Conservation (phyloP, 768 basidiomycete species). For the Mycena maculata region DNA sequence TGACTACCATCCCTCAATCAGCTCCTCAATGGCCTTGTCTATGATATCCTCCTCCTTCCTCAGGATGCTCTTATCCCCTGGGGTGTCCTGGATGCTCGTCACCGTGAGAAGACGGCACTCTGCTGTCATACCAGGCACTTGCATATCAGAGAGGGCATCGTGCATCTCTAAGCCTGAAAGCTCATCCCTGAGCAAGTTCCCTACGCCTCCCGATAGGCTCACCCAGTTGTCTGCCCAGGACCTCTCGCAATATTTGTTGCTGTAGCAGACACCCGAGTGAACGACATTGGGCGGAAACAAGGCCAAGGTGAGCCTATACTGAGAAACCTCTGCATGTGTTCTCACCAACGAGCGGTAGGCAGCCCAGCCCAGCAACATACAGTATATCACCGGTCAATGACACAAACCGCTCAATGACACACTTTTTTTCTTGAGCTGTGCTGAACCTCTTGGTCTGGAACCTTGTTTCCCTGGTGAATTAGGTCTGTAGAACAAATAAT, state of each 20-base stretch:
- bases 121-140: not conserved
- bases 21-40: not conserved
- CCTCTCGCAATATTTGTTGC: not conserved
- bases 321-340: not conserved
- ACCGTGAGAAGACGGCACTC: not conserved
- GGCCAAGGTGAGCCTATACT: not conserved
- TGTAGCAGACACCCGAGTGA: not conserved
- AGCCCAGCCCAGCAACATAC: not conserved
- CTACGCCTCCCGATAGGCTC: not conserved
- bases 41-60: conserved; percentile 4
- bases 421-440: too few relatives aligned
- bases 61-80: not conserved
- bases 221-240: not conserved
- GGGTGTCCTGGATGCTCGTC: not conserved
- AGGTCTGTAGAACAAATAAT: too few relatives aligned
- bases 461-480: too few relatives aligned
- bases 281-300: not conserved
- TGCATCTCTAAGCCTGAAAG: not conserved
- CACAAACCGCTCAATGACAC: too few relatives aligned
- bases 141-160: not conserved
- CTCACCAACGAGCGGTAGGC: not conserved
- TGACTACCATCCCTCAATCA: conserved; percentile 1
- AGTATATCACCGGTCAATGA: too few relatives aligned
- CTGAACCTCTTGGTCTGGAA: too few relatives aligned
- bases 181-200: conserved; percentile 1